These are phyloP conservation scores for Haematococcus lacustris DNA, from an alignment of 139 green algal genomes.

Conservation along the genomic window DNA sequence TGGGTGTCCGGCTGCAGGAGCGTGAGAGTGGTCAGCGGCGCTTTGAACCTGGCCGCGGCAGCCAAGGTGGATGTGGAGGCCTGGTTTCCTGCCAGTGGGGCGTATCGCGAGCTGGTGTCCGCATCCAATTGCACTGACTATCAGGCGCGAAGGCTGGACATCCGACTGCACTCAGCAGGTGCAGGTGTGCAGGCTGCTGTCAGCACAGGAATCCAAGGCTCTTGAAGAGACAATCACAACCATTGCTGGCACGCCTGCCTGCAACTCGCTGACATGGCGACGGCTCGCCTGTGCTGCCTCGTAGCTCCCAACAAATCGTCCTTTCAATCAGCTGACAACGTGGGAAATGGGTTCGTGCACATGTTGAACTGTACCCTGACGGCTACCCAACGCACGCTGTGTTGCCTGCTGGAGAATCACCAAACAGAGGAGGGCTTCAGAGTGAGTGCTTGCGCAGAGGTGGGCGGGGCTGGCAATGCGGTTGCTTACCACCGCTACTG, in stretches of 20 bases:
- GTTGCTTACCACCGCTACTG: background rate
- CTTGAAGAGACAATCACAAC: no score
- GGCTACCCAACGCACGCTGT: constrained; percentile 94
- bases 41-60: background rate
- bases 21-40: constrained; percentile 9
- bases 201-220: background rate
- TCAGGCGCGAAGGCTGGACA: constrained; percentile 37
- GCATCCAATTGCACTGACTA: constrained; percentile 98
- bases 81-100: constrained; percentile 90
- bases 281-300: no score
- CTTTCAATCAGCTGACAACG: constrained; percentile 5
- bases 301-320: no score
- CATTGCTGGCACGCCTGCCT: no score
- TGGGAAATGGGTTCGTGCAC: constrained; percentile 56
- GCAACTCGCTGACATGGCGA: no score
- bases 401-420: constrained; percentile 97
- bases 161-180: background rate
- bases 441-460: background rate
- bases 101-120: constrained; percentile 93
- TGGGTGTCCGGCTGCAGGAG: no score
- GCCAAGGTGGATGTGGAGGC: constrained; percentile 82
- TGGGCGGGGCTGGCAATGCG: background rate
- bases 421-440: constrained; percentile 71
- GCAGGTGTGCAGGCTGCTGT: background rate
- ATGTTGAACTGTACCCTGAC: constrained; percentile 96